A percentile compares a stretch with the other conserved stretches of the same genome.
phyloP scores from a whole-genome alignment of 1,139 yeast genomes.

The Debaryomyces udenii region DNA sequence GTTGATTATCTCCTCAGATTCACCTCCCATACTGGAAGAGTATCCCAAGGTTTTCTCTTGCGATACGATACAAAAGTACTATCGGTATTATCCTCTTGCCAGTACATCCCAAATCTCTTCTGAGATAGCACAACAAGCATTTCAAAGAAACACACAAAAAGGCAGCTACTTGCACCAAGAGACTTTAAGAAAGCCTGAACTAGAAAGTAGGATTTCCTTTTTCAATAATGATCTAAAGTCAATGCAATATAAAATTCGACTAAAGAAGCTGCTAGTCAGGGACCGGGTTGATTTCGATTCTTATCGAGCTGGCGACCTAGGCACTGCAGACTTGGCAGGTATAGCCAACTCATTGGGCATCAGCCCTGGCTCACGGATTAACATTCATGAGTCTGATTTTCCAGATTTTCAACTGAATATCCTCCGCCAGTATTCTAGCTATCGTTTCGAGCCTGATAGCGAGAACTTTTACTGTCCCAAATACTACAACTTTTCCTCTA shows the following conservation, averaged over 20 bases:
- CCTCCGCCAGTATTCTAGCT: constrained; percentile 10
- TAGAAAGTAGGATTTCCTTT: constrained; percentile 2
- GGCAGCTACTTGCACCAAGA: constrained; percentile 6
- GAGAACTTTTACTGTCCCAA: constrained; percentile 7
- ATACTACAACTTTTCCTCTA: constrained; percentile 9
- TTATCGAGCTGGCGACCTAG: constrained; percentile 12
- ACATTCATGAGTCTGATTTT: constrained; percentile 20
- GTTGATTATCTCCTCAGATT: background rate
- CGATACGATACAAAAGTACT: constrained; percentile 1
- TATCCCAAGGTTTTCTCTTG: background rate
- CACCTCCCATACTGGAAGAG: background rate
- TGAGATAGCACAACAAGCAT: constrained; percentile 1
- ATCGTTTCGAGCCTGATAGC: constrained; percentile 2
- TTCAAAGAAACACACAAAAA: constrained; percentile 1
- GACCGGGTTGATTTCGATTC: constrained; percentile 13
- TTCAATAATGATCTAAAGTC: constrained; percentile 1
- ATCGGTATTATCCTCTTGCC: constrained; percentile 6
- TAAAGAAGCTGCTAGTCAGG: constrained; percentile 15
- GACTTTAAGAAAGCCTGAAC: background rate
- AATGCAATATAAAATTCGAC: constrained; percentile 15
- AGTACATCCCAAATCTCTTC: background rate
- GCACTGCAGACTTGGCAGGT: constrained; percentile 4
- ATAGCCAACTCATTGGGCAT: constrained; percentile 9
- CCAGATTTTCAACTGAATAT: constrained; percentile 18
- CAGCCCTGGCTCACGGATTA: constrained; percentile 3